Percentiles rank a stretch among this genome's conserved stretches.
phyloP scores from a whole-genome alignment of 495 filamentous ascomycete genomes.

The Cairneyella variabilis region DNA sequence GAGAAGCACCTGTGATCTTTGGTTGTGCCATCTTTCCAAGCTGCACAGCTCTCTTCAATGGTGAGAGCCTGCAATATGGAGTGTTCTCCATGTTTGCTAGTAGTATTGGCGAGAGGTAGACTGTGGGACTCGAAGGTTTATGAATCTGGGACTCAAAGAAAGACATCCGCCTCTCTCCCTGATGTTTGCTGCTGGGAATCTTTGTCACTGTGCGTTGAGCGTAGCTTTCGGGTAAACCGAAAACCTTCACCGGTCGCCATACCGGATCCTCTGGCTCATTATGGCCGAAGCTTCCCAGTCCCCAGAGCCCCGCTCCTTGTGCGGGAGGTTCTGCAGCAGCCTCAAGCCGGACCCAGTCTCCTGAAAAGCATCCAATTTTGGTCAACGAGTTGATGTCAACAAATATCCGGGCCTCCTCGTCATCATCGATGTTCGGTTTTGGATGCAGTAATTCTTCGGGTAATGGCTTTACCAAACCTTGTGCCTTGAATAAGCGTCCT shows the following conservation, averaged over 20 bases:
- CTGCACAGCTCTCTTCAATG: slow-evolving; percentile 47
- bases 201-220: slow-evolving; percentile 48
- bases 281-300: slow-evolving; percentile 48
- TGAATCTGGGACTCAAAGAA: slow-evolving; percentile 53
- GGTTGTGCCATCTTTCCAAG: slow-evolving; percentile 34
- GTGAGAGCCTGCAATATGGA: slow-evolving; percentile 68
- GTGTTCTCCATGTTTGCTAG: slow-evolving; percentile 77
- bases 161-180: slow-evolving; percentile 41
- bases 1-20: slow-evolving; percentile 52
- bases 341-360: slow-evolving; percentile 93
- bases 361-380: slow-evolving; percentile 92
- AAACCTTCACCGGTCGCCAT: slow-evolving; percentile 80
- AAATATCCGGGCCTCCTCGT: slow-evolving; percentile 84
- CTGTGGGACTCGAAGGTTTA: slow-evolving; percentile 50
- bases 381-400: slow-evolving; percentile 80
- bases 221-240: slow-evolving; percentile 73
- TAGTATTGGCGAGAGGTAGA: slow-evolving; percentile 79
- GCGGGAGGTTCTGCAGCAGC: slow-evolving; percentile 60
- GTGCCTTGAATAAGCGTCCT: slow-evolving; percentile 66
- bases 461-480: slow-evolving; percentile 68
- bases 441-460: slow-evolving; percentile 80
- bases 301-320: slow-evolving; percentile 50
- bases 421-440: slow-evolving; percentile 68
- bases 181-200: slow-evolving; percentile 45
- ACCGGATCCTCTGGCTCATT: slow-evolving; percentile 42